Evolutionary conservation across 2,329 filamentous ascomycete genomes (phyloP), one percentile per base, ranked within the genome.

Genomic region (Monosporascus sp.): DNA sequence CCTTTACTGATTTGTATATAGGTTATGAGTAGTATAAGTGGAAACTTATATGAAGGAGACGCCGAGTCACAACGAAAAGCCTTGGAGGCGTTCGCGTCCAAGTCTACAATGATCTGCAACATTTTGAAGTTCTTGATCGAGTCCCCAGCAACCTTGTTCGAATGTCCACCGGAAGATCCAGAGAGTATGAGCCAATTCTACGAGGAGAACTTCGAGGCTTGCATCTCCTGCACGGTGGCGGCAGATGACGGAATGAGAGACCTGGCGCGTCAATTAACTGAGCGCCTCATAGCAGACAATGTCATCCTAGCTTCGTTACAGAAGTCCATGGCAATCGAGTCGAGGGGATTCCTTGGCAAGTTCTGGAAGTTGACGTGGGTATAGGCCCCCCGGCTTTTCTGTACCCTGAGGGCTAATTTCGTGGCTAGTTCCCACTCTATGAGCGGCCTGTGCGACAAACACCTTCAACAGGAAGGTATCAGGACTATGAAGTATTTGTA

Each of bases 91-190:
- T 60, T 49, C 49, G 58, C 67, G n/a, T 65, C 70, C 4, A 72
- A 72, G 22, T 66, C 71, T 22, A 67, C 69, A 47, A 71, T 81
- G 60, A 69, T 77, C 24, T 76, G 75, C 62, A 76, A 74, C 54
- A 81, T 84, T 49, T 69, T 86, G 11, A 71, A 75, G 42, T 86
- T 85, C 53, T 65, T 86, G 11, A 74, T 81, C 57, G 74, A 77
- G 6, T 81, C 77, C 1, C 79, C 82, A 50, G 56, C 71, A 49
- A 76, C 74, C 2, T 65, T 81, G 3, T 78, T 80, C 49, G 67
- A 72, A 51, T 71, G 69, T 15, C 63, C 70, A 8, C 72, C 73
- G 9, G 55, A 58, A 17, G 67, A 71, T 15, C 59, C 57, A 3
- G 55, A 63, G 6, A 71, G 71, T 8, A 69, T 68, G 48, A 67